Percentiles rank a stretch among this genome's conserved stretches.
Conservation (phyloP, 192 early-diverging fungal genomes). For the Chytriomyces confervae region DNA sequence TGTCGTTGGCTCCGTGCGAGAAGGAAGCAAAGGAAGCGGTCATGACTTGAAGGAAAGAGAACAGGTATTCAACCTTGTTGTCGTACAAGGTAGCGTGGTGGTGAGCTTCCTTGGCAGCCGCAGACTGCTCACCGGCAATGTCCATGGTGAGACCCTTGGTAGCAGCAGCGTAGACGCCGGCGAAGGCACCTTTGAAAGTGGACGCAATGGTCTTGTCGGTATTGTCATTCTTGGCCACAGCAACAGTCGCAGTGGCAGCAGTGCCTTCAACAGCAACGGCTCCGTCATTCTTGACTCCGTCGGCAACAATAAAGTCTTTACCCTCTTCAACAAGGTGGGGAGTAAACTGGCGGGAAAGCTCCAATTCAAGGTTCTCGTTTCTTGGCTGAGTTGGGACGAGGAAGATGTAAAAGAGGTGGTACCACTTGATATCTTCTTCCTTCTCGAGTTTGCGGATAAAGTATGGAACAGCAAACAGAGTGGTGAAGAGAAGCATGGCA, state of each 20-base stretch:
- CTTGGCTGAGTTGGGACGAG: conserved; percentile 58
- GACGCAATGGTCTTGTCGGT: conserved; percentile 25
- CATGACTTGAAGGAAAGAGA: conserved; percentile 81
- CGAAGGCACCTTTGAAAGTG: neutral
- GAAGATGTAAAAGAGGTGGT: conserved; percentile 69
- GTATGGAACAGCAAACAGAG: conserved; percentile 73
- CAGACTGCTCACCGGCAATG: conserved; percentile 44
- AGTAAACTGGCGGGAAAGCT: conserved; percentile 25
- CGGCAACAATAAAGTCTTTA: conserved; percentile 26
- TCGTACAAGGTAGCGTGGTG: conserved; percentile 71
- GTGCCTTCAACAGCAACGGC: conserved; percentile 31
- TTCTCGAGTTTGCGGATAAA: conserved; percentile 66
- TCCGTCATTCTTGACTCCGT: conserved; percentile 41
- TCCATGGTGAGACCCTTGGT: conserved; percentile 40
- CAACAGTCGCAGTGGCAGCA: too few species aligned
- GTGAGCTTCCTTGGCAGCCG: conserved; percentile 57
- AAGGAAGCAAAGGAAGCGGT: conserved; percentile 85
- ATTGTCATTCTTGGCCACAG: too few species aligned
- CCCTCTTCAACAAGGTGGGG: conserved; percentile 22
- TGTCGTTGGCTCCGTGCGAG: conserved; percentile 86
- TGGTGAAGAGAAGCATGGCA: conserved; percentile 58
- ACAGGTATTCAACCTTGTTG: conserved; percentile 76
- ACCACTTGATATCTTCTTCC: conserved; percentile 74
- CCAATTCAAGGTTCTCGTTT: conserved; percentile 29
- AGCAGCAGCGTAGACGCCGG: neutral